Evolutionary conservation across 805 yeast genomes (phyloP), one percentile per base, ranked within the genome.

Genomic region (Hanseniaspora clermontiae): DNA sequence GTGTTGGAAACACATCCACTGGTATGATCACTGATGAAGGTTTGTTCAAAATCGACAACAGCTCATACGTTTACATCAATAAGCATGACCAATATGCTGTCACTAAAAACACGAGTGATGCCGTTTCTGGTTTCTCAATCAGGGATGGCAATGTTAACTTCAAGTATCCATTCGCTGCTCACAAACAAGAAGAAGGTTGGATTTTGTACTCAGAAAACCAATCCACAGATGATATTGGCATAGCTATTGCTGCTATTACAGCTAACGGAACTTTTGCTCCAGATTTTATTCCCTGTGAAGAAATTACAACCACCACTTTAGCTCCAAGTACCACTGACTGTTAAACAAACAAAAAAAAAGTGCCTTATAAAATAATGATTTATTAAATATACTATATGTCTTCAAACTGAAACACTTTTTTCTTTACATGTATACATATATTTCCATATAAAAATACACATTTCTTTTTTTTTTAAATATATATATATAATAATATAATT

Each of bases 41-140:
- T 58, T 58, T 57, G 34, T 63, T 71, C 48, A 63, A 66, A 58
- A 59, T 70, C 24, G 38, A 60, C 34, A 69, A 70, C 49, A 68
- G 65, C 43, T 56, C 63, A 3, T 71, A 58, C 58, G 69, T 66
- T 15, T 65, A 64, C 45, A 66, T 66, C 27, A 57, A 43, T 58
- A 9, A 65, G 6, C 12, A 61, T 34, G 64, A 66, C 20, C 49
- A 62, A 36, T 48, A 64, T 15, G 58, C 46, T 9, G 60, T 59
- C 10, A 45, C 45, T 39, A 63, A 65, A 39, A 48, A 61, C 14
- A 64, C 60, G 52, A 49, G 61, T 20, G 63, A 64, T 46, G 66
- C 62, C 43, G 47, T 68, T 20, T 58, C 68, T 17, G 73, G 75
- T 3, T 77, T 74, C 62, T 61, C 74, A 17, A 67, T 77, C 60